phyloP scores from a whole-genome alignment of 208 protist species.

The Naegleria gruberi region DNA sequence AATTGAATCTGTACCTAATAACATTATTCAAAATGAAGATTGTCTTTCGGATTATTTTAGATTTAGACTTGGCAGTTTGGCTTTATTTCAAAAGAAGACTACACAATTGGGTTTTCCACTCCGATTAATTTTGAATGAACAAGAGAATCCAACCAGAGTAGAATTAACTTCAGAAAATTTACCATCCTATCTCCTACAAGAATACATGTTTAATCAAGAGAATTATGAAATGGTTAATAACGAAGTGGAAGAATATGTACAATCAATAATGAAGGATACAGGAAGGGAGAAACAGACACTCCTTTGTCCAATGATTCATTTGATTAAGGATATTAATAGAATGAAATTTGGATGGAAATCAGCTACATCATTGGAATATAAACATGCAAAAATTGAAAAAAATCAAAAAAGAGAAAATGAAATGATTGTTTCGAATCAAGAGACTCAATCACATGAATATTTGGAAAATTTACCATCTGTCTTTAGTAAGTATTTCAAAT shows the following conservation, averaged over 20 bases:
- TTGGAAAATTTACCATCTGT: neutral
- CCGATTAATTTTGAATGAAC: neutral
- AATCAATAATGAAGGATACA: too few species aligned
- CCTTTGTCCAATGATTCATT: neutral
- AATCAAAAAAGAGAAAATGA: neutral
- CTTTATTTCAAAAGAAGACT: neutral
- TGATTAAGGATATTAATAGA: too few species aligned
- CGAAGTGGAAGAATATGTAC: neutral
- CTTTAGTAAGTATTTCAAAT: too few species aligned
- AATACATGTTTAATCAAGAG: neutral
- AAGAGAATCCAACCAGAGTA: neutral
- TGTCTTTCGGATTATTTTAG: neutral
- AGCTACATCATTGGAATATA: neutral
- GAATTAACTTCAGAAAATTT: neutral
- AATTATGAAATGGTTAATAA: neutral
- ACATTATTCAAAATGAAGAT: too few species aligned
- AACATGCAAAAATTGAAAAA: neutral
- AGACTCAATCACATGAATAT: neutral
- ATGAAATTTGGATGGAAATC: neutral
- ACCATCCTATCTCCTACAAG: neutral
- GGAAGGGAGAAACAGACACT: too few species aligned
- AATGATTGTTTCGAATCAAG: neutral
- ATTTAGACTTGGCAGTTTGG: neutral
- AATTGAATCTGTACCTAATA: too few species aligned
- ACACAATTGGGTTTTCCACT: neutral